phyloP scores from a whole-genome alignment of 352 stramenopile species.

The Hyaloperonospora brassicae region DNA sequence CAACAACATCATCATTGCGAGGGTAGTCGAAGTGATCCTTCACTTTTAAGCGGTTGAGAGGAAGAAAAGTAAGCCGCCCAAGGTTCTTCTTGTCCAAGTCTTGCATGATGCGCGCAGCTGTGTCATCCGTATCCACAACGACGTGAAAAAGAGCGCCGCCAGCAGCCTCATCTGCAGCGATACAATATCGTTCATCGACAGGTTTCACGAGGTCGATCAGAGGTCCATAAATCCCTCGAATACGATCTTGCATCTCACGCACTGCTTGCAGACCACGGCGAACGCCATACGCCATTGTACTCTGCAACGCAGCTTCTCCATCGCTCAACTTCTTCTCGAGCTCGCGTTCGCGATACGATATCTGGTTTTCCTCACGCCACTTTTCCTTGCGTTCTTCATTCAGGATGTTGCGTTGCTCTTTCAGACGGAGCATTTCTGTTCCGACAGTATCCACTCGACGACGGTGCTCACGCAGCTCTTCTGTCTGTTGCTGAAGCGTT shows the following conservation, averaged over 20 bases:
- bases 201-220: conserved; percentile 93
- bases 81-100: conserved; percentile 91
- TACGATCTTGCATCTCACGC: conserved; percentile 80
- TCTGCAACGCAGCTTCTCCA: conserved; percentile 72
- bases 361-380: conserved; percentile 74
- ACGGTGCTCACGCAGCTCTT: conserved; percentile 50
- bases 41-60: conserved; percentile 87
- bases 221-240: conserved; percentile 88
- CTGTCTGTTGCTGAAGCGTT: conserved; percentile 35
- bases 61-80: conserved; percentile 96
- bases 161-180: conserved; percentile 92
- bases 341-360: conserved; percentile 66
- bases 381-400: conserved; percentile 77
- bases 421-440: conserved; percentile 52
- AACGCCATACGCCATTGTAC: conserved; percentile 83
- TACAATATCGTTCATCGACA: conserved; percentile 87
- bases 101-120: conserved; percentile 90
- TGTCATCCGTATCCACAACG: conserved; percentile 97
- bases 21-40: conserved; percentile 71
- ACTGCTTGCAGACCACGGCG: conserved; percentile 77
- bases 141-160: conserved; percentile 96
- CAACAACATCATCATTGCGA: conserved; percentile 73
- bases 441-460: conserved; percentile 44
- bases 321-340: conserved; percentile 59
- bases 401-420: conserved; percentile 69